Conservation (phyloP, 2,329 filamentous ascomycete genomes). For the Chaetomiaceae sp. region DNA sequence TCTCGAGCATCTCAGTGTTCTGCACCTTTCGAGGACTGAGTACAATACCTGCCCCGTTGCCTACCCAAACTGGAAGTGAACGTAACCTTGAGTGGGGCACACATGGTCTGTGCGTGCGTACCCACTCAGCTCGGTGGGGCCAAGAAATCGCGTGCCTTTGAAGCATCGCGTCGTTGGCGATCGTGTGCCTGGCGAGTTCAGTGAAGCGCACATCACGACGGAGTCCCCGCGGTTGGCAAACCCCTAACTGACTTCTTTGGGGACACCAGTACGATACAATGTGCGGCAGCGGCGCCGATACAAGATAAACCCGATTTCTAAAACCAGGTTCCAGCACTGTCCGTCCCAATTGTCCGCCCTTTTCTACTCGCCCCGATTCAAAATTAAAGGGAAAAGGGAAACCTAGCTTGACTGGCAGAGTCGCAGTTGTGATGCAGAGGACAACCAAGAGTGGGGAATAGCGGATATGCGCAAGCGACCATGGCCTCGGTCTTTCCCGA, state of each 20-base stretch:
- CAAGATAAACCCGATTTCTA: not conserved
- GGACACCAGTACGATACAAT: not conserved
- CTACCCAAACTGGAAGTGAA: too few species aligned
- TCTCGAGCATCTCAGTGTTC: not conserved
- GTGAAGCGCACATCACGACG: not conserved
- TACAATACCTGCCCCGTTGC: too few species aligned
- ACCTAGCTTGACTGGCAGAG: too few species aligned
- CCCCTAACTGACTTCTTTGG: not conserved
- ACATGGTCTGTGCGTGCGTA: conserved; percentile 2
- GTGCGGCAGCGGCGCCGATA: not conserved
- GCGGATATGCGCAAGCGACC: conserved; percentile 1
- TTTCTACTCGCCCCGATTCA: not conserved
- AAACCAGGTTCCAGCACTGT: not conserved
- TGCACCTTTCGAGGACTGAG: too few species aligned
- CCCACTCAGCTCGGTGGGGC: not conserved
- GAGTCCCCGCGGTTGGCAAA: not conserved
- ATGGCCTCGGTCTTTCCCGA: not conserved
- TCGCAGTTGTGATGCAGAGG: not conserved
- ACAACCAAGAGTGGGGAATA: not conserved
- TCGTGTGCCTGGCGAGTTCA: conserved; percentile 5
- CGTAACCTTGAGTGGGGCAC: not conserved
- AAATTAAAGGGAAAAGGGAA: not conserved
- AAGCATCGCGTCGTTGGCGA: conserved; percentile 7
- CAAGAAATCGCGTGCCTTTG: conserved; percentile 20
- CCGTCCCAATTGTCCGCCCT: too few species aligned